phyloP scores from a whole-genome alignment of 2,329 filamentous ascomycete species.

The Elsinoe batatas region DNA sequence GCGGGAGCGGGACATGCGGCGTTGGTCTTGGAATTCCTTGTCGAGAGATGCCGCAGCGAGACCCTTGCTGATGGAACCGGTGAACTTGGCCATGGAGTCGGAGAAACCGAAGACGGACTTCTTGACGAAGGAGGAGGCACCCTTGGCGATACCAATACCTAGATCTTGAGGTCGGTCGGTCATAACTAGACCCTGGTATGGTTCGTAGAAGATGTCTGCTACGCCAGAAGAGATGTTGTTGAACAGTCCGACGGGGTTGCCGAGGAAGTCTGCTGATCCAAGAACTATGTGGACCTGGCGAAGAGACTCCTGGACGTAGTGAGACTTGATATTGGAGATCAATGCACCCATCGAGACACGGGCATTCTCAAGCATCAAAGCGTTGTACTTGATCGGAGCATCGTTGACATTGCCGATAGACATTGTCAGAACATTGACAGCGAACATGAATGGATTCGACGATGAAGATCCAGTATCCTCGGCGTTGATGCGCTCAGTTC shows the following conservation, averaged over 20 bases:
- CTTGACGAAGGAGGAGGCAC: conserved; percentile 93
- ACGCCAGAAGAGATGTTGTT: conserved; percentile 97
- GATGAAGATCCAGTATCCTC: conserved; percentile 81
- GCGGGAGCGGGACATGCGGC: conserved; percentile 82
- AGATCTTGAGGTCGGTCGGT: conserved; percentile 93
- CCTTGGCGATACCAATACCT: conserved; percentile 89
- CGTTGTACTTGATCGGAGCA: conserved; percentile 86
- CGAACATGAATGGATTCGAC: conserved; percentile 93
- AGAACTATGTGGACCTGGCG: conserved; percentile 96
- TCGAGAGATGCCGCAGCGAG: conserved; percentile 90
- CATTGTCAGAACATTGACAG: conserved; percentile 98
- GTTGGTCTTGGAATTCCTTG: conserved; percentile 95
- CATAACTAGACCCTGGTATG: conserved; percentile 94
- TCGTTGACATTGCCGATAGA: conserved; percentile 99
- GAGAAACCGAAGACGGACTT: conserved; percentile 97
- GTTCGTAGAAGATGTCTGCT: conserved; percentile 97
- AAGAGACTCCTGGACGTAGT: conserved; percentile 93
- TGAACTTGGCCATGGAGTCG: conserved; percentile 96
- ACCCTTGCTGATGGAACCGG: conserved; percentile 92
- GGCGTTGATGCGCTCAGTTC: conserved; percentile 90
- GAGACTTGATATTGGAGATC: conserved; percentile 75
- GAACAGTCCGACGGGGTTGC: conserved; percentile 94
- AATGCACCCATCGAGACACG: conserved; percentile 78
- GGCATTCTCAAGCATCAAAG: conserved; percentile 88
- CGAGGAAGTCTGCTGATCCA: conserved; percentile 92